phyloP scores from a whole-genome alignment of 2,329 filamentous ascomycete genomes.

The Alternaria angustiovoidea region DNA sequence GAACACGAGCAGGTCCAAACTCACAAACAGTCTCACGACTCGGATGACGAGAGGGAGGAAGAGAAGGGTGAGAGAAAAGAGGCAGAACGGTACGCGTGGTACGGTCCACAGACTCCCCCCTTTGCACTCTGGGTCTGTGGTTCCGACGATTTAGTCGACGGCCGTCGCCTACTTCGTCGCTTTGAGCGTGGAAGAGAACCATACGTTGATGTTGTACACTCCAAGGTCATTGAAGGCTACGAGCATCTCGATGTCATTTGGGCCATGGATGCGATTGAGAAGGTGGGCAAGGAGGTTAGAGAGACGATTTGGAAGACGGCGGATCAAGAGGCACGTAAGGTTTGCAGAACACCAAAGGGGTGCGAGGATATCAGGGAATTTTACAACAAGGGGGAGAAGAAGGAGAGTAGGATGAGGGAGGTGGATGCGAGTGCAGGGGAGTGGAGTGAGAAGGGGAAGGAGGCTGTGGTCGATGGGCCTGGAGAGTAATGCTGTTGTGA shows the following conservation, averaged over 20 bases:
- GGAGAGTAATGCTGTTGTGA: constrained; percentile 28
- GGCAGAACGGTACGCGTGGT: constrained; percentile 71
- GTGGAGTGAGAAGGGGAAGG: constrained; percentile 39
- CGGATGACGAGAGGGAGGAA: constrained; percentile 18
- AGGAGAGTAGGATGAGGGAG: constrained; percentile 29
- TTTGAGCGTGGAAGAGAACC: constrained; percentile 83
- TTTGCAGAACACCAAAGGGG: constrained; percentile 70
- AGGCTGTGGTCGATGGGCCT: constrained; percentile 39
- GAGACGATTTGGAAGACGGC: constrained; percentile 85
- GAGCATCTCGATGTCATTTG: constrained; percentile 95
- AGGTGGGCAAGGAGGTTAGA: constrained; percentile 81
- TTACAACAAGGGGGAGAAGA: constrained; percentile 27
- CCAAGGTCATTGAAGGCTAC: constrained; percentile 80
- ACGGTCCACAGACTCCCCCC: constrained; percentile 78
- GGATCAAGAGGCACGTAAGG: constrained; percentile 61
- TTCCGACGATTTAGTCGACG: constrained; percentile 84
- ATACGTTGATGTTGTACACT: constrained; percentile 79
- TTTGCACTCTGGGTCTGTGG: constrained; percentile 90
- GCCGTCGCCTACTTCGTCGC: constrained; percentile 73
- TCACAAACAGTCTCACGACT: constrained; percentile 16
- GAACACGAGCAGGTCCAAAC: constrained; percentile 28
- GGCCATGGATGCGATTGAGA: constrained; percentile 86
- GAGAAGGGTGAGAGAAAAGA: constrained; percentile 47
- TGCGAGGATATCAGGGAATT: constrained; percentile 61
- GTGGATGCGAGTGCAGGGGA: constrained; percentile 43